These are phyloP conservation scores for Trypethelium eluteriae DNA, from an alignment of 495 filamentous ascomycete genomes.

Conservation along the genomic window DNA sequence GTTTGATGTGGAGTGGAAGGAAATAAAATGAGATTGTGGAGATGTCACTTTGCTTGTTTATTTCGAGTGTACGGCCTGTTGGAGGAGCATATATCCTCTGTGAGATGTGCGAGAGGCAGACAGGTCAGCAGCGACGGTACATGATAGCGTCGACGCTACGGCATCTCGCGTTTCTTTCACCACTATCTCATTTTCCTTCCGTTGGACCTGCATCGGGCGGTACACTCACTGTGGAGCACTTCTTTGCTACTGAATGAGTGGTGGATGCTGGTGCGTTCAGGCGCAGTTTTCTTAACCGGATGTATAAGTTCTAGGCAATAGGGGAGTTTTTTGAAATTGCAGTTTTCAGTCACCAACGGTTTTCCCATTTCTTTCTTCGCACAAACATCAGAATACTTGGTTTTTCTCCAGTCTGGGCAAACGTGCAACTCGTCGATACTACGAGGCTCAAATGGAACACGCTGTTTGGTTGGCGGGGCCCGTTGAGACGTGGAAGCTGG, in stretches of 20 bases:
- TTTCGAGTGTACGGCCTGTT: not conserved
- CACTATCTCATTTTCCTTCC: not conserved
- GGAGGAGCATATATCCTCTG: not conserved
- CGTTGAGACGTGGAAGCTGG: no score
- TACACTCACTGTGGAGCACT: not conserved
- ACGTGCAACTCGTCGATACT: no score
- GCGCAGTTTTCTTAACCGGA: not conserved
- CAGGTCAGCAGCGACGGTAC: not conserved
- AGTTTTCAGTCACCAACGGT: not conserved
- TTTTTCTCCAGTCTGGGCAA: no score
- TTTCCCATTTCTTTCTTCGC: no score
- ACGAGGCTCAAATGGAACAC: no score
- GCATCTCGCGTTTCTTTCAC: not conserved
- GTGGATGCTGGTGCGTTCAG: not conserved
- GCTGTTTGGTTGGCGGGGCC: no score
- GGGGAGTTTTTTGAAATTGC: not conserved
- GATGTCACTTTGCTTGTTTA: not conserved
- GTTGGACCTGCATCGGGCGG: not conserved
- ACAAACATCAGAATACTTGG: no score
- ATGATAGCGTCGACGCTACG: not conserved
- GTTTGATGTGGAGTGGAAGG: not conserved
- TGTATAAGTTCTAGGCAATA: not conserved
- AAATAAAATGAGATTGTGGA: not conserved
- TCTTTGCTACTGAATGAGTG: not conserved
- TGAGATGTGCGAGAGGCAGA: not conserved